These are phyloP conservation scores for Neurospora sp. DNA, from an alignment of 495 filamentous ascomycete species.

Conservation along the genomic window DNA sequence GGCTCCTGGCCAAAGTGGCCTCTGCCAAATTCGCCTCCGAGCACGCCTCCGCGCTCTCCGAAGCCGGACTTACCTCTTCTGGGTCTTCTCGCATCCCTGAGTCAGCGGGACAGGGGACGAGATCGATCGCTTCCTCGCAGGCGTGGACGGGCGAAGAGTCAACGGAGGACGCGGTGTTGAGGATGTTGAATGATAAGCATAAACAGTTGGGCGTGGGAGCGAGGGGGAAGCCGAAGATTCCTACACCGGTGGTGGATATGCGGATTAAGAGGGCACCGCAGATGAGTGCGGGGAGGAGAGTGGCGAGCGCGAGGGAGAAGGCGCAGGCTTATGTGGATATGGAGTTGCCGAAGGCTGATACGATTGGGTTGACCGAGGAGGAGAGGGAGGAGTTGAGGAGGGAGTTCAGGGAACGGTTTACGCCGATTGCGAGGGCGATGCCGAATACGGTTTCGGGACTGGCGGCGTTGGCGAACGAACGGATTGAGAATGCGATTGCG, in stretches of 20 bases:
- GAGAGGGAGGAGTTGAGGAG: conserved; percentile 59
- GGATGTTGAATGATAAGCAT: conserved; percentile 80
- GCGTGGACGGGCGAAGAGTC: conserved; percentile 75
- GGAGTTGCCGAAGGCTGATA: conserved; percentile 35
- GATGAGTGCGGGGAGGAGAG: conserved; percentile 41
- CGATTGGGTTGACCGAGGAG: conserved; percentile 48
- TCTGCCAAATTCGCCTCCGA: conserved; percentile 60
- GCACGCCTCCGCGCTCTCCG: conserved; percentile 57
- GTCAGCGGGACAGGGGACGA: conserved; percentile 61
- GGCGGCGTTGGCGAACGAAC: conserved; percentile 76
- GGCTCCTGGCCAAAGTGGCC: conserved; percentile 64
- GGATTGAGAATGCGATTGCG: conserved; percentile 89
- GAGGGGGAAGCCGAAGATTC: conserved; percentile 37
- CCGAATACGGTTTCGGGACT: conserved; percentile 73
- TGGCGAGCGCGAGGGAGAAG: conserved; percentile 72
- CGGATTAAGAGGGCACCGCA: conserved; percentile 36
- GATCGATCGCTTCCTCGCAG: conserved; percentile 57
- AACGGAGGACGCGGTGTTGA: conserved; percentile 62
- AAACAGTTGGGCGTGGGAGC: conserved; percentile 52
- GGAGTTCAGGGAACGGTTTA: conserved; percentile 73
- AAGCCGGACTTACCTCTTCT: conserved; percentile 39
- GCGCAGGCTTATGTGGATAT: conserved; percentile 60
- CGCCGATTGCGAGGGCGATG: conserved; percentile 59
- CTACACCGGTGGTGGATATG: conserved; percentile 47
- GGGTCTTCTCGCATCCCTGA: conserved; percentile 23